phyloP scores from a whole-genome alignment of 2,329 filamentous ascomycete genomes.

The Pseudogymnoascus sp. region DNA sequence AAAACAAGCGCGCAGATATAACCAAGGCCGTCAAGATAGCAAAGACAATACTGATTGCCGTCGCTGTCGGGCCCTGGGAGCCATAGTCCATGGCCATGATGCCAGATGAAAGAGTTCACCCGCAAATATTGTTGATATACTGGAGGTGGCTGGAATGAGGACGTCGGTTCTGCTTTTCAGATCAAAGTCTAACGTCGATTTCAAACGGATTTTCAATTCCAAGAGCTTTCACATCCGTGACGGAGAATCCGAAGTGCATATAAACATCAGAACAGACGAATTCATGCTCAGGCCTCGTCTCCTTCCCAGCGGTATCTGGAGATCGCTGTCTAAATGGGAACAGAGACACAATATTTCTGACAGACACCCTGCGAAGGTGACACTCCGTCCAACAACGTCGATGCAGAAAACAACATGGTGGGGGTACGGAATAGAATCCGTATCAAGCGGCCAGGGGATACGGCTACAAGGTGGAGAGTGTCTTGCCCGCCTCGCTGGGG shows the following conservation, averaged over 20 bases:
- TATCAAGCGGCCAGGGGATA: neutral
- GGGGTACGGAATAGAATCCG: slow-evolving; percentile 2
- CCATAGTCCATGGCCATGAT: slow-evolving; percentile 9
- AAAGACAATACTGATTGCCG: slow-evolving; percentile 12
- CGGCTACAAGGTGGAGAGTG: neutral
- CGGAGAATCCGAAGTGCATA: slow-evolving; percentile 2
- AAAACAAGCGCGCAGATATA: slow-evolving; percentile 12
- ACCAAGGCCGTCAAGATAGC: slow-evolving; percentile 11
- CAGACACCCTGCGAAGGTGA: neutral
- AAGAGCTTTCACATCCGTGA: neutral
- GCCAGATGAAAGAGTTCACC: neutral
- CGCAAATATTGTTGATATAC: neutral
- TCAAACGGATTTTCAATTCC: neutral
- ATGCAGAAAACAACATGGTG: neutral
- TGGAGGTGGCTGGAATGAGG: neutral
- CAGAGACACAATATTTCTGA: slow-evolving; percentile 9
- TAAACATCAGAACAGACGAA: slow-evolving; percentile 9
- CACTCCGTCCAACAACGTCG: neutral
- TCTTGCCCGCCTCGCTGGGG: neutral
- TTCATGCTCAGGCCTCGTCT: neutral
- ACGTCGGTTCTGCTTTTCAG: neutral
- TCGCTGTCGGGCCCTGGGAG: neutral
- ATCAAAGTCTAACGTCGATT: neutral
- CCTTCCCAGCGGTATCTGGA: slow-evolving; percentile 1
- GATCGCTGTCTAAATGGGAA: slow-evolving; percentile 1